phyloP scores from a whole-genome alignment of 2,329 filamentous ascomycete species.

The Alternaria ethzedia region DNA sequence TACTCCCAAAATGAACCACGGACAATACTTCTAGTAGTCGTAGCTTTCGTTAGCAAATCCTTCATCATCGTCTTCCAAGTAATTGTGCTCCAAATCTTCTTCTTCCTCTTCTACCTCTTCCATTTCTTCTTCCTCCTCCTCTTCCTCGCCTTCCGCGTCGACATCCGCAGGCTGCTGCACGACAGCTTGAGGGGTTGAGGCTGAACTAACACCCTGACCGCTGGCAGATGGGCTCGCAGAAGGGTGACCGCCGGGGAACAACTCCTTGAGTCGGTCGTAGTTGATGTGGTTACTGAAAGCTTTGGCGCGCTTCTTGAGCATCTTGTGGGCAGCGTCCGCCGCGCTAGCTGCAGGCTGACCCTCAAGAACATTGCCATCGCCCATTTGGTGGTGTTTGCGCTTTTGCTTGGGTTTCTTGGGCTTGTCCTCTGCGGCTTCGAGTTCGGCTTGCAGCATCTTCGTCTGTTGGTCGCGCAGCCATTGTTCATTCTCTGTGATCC shows the following conservation, averaged over 20 bases:
- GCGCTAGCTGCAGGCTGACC: conserved; percentile 52
- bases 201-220: conserved; percentile 30
- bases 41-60: conserved; percentile 51
- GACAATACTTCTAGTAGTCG: conserved; percentile 22
- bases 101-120: conserved; percentile 49
- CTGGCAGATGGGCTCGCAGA: conserved; percentile 26
- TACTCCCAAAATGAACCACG: not conserved
- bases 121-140: conserved; percentile 34
- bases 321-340: conserved; percentile 53
- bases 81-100: conserved; percentile 48
- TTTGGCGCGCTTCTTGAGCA: conserved; percentile 54
- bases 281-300: conserved; percentile 55
- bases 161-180: conserved; percentile 7
- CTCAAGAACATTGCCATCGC: conserved; percentile 51
- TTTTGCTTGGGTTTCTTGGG: conserved; percentile 57
- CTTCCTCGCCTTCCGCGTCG: conserved; percentile 26
- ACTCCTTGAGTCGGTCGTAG: conserved; percentile 53
- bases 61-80: conserved; percentile 52
- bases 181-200: conserved; percentile 12
- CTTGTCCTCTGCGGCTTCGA: conserved; percentile 60
- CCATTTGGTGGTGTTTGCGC: conserved; percentile 47
- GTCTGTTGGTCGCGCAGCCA: conserved; percentile 88
- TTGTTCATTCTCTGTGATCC: conserved; percentile 93
- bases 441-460: conserved; percentile 77
- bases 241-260: conserved; percentile 42